Conservation (phyloP, 257 asterid genomes). For the Nicotiana undulata region DNA sequence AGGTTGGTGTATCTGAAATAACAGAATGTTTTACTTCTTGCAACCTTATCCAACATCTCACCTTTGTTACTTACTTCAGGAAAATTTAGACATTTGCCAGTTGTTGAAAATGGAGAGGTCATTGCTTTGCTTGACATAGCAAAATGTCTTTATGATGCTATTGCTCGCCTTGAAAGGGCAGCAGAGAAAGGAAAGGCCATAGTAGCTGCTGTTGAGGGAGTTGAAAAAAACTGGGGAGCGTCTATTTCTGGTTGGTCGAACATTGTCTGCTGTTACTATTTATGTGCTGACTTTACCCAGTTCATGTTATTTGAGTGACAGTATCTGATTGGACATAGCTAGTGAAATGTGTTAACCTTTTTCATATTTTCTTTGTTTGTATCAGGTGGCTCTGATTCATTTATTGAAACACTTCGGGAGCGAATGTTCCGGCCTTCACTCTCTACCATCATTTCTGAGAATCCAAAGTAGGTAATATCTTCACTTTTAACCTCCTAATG, state of each 20-base stretch:
- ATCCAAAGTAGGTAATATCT: slow-evolving; percentile 94
- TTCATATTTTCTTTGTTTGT: slow-evolving; percentile 5
- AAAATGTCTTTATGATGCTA: slow-evolving; percentile 89
- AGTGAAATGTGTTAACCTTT: slow-evolving; percentile 3
- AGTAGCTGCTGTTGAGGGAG: slow-evolving; percentile 96
- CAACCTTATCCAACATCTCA: slow-evolving; percentile 1
- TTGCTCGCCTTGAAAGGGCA: slow-evolving; percentile 94
- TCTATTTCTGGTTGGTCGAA: slow-evolving; percentile 61
- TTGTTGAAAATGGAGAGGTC: slow-evolving; percentile 95
- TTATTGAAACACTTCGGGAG: slow-evolving; percentile 80
- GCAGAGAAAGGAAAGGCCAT: slow-evolving; percentile 98
- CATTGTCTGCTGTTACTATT: background rate
- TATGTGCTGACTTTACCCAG: background rate
- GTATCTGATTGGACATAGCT: background rate
- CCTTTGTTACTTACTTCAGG: slow-evolving; percentile 34
- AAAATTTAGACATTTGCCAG: slow-evolving; percentile 91
- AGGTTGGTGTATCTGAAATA: slow-evolving; percentile 36
- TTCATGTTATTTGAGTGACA: background rate
- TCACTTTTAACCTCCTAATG: slow-evolving; percentile 21
- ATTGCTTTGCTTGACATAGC: slow-evolving; percentile 90
- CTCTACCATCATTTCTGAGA: slow-evolving; percentile 76
- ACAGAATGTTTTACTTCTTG: background rate
- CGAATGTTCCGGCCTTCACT: slow-evolving; percentile 79
- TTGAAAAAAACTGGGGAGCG: slow-evolving; percentile 92
- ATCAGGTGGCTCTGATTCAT: slow-evolving; percentile 80